Percentiles rank a stretch among this genome's conserved stretches.
These are phyloP conservation scores for Leccinum holopus DNA, from an alignment of 1,284 basidiomycete species.

Conservation along the genomic window DNA sequence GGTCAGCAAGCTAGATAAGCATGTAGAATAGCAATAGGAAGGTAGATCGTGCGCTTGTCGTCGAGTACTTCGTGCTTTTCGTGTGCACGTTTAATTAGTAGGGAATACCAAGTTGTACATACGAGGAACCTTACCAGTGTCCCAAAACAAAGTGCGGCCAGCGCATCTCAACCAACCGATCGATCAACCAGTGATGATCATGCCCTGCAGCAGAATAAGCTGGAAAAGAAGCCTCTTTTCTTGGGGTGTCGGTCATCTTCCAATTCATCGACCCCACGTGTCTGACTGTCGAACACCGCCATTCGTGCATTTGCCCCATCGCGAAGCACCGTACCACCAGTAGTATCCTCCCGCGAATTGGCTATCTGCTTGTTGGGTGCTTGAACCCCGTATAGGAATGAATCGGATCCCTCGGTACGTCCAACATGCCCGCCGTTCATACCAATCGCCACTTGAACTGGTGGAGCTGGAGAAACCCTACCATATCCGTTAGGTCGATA, in stretches of 20 bases:
- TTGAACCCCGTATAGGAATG: constrained; percentile 57
- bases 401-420: constrained; percentile 54
- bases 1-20: constrained; percentile 36
- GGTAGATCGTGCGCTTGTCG: constrained; percentile 35
- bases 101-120: background rate
- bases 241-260: constrained; percentile 37
- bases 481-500: constrained; percentile 56
- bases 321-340: constrained; percentile 38
- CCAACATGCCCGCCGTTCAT: constrained; percentile 37
- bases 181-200: constrained; percentile 24
- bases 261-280: constrained; percentile 37
- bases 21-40: constrained; percentile 36
- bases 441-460: constrained; percentile 32
- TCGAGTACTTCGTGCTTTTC: constrained; percentile 29
- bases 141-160: constrained; percentile 30
- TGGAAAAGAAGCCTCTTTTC: constrained; percentile 34
- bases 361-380: constrained; percentile 47
- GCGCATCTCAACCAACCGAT: constrained; percentile 26
- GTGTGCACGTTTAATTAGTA: constrained; percentile 4
- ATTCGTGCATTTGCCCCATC: constrained; percentile 44
- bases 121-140: constrained; percentile 22
- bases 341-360: constrained; percentile 47
- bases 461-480: constrained; percentile 53
- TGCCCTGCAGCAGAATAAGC: constrained; percentile 35
- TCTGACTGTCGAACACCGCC: constrained; percentile 57